Percentiles rank a stretch among this genome's conserved stretches.
Conservation (phyloP, 768 basidiomycete species). For the Vishniacozyma victoriae region DNA sequence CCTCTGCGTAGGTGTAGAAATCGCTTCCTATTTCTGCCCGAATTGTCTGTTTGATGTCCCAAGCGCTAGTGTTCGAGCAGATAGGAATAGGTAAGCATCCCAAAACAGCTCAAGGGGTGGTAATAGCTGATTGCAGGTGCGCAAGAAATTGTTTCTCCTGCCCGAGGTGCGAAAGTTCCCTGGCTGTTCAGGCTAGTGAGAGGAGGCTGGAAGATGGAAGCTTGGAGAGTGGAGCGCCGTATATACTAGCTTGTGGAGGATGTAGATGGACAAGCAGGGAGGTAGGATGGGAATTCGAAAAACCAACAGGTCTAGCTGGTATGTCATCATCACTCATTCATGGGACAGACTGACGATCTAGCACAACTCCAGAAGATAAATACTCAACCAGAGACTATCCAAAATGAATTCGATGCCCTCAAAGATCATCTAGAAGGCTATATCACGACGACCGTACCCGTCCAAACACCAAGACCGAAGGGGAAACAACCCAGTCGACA, state of each 20-base stretch:
- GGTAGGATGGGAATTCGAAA: slow-evolving; percentile 88
- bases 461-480: no score
- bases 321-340: slow-evolving; percentile 28
- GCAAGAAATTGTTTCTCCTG: slow-evolving; percentile 97
- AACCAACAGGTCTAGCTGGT: slow-evolving; percentile 93
- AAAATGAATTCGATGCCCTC: slow-evolving; percentile 81
- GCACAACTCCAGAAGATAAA: slow-evolving; percentile 87
- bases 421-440: slow-evolving; percentile 97
- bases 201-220: slow-evolving; percentile 48
- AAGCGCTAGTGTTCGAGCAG: slow-evolving; percentile 92
- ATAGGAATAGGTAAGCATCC: slow-evolving; percentile 76
- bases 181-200: slow-evolving; percentile 81
- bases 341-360: slow-evolving; percentile 44
- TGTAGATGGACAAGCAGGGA: slow-evolving; percentile 94
- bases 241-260: slow-evolving; percentile 82
- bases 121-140: slow-evolving; percentile 59
- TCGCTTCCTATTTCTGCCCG: slow-evolving; percentile 95
- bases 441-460: slow-evolving; percentile 54
- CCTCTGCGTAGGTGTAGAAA: slow-evolving; percentile 83
- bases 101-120: no score
- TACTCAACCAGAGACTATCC: slow-evolving; percentile 66
- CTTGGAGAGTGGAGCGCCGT: slow-evolving; percentile 62
- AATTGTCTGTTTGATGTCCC: slow-evolving; percentile 98
- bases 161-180: slow-evolving; percentile 82
- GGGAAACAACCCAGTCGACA: slow-evolving; percentile 23